Evolutionary conservation across 1,284 basidiomycete species (phyloP).

Genomic region (Naganishia sp.): DNA sequence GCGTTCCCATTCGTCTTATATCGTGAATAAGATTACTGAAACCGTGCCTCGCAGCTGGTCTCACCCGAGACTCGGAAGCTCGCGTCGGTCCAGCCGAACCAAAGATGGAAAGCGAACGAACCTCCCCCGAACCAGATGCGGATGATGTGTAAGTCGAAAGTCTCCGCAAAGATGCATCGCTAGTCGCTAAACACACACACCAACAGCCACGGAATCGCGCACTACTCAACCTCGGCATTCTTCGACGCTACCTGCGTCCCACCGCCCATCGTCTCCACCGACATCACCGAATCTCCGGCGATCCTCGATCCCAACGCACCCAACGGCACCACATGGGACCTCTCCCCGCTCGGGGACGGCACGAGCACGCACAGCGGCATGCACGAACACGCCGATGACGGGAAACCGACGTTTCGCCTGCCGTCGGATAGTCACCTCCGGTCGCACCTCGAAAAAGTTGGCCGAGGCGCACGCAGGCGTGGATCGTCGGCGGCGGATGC

Average conservation of each 20-base stretch:
- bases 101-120: constrained; percentile 12
- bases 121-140: constrained; percentile 10
- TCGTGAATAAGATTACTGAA: no score
- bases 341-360: neutral
- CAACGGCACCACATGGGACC: neutral
- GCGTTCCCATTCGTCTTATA: no score
- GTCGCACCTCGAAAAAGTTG: constrained; percentile 29
- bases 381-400: neutral
- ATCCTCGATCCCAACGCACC: neutral
- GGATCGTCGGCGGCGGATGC: neutral
- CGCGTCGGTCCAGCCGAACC: neutral
- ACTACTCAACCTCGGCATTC: constrained; percentile 25
- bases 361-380: neutral
- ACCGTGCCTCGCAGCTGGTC: no score
- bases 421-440: constrained; percentile 23
- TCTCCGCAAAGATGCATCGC: neutral
- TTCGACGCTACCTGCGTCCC: constrained; percentile 23
- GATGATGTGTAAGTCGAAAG: constrained; percentile 19
- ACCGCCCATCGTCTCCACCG: neutral
- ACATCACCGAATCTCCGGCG: neutral
- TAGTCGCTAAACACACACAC: no score
- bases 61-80: no score
- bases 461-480: constrained; percentile 18
- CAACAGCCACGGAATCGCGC: constrained; percentile 21
- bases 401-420: constrained; percentile 19